These are phyloP conservation scores for Aspergillus heteromorphus DNA, from an alignment of 495 filamentous ascomycete species.

Conservation along the genomic window DNA sequence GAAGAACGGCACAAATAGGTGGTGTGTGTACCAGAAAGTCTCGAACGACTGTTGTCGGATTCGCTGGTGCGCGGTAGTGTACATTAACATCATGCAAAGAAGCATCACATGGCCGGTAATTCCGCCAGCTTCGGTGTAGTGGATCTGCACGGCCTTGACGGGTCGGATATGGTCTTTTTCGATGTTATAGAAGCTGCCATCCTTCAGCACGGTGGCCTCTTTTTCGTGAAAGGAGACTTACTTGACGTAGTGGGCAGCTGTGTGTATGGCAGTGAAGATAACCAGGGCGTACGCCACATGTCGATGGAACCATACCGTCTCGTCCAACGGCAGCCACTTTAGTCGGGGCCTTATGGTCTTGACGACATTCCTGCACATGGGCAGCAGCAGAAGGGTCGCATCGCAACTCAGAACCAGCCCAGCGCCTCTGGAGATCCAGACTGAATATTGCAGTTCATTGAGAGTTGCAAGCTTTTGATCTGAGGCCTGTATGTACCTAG, in stretches of 20 bases:
- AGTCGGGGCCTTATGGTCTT: slow-evolving; percentile 81
- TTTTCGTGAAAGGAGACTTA: slow-evolving; percentile 40
- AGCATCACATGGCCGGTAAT: slow-evolving; percentile 98
- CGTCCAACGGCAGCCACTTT: slow-evolving; percentile 83
- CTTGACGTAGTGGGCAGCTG: slow-evolving; percentile 88
- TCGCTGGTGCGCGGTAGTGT: slow-evolving; percentile 86
- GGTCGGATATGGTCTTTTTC: slow-evolving; percentile 80
- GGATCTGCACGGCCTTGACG: slow-evolving; percentile 81
- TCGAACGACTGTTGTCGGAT: slow-evolving; percentile 97
- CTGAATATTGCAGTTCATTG: slow-evolving; percentile 79
- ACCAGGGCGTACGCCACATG: slow-evolving; percentile 89
- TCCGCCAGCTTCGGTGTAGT: slow-evolving; percentile 83
- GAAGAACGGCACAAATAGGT: slow-evolving; percentile 94
- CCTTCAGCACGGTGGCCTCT: slow-evolving; percentile 19
- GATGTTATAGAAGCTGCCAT: slow-evolving; percentile 82
- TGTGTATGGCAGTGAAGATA: slow-evolving; percentile 75
- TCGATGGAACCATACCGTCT: slow-evolving; percentile 94
- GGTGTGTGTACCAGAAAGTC: slow-evolving; percentile 99
- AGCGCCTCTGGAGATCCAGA: slow-evolving; percentile 94
- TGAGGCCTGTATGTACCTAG: slow-evolving; percentile 69
- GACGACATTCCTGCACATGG: slow-evolving; percentile 90
- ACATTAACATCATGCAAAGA: slow-evolving; percentile 97
- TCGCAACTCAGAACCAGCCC: slow-evolving; percentile 79
- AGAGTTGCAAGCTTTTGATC: slow-evolving; percentile 65
- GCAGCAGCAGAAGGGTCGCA: slow-evolving; percentile 79